Percentiles rank a stretch among this genome's conserved stretches.
These are phyloP conservation scores for Colletotrichum sublineola DNA, from an alignment of 2,329 filamentous ascomycete genomes.

Conservation along the genomic window DNA sequence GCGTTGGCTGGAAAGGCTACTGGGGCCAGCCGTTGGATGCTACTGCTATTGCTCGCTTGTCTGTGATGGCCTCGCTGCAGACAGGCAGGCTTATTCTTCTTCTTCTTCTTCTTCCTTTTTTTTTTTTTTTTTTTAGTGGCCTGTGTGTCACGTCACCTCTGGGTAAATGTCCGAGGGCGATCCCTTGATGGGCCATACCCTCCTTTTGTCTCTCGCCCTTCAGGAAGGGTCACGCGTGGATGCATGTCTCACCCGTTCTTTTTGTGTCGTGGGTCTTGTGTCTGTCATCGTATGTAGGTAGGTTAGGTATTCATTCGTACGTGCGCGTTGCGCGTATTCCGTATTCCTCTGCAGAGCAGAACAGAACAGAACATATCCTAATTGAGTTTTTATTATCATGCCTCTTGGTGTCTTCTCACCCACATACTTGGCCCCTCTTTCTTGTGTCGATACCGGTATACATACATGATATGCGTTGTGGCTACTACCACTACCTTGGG, in stretches of 20 bases:
- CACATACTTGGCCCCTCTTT: background rate
- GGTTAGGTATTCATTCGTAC: background rate
- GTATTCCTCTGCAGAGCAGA: background rate
- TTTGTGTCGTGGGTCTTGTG: conserved; percentile 5
- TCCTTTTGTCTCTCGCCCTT: conserved; percentile 15
- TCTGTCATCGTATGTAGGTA: background rate
- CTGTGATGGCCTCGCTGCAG: background rate
- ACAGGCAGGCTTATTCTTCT: too few relatives aligned
- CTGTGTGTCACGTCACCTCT: too few relatives aligned
- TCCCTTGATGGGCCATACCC: too few relatives aligned
- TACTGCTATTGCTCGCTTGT: background rate
- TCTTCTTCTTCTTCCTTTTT: too few relatives aligned
- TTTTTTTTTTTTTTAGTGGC: too few relatives aligned
- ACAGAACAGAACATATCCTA: background rate
- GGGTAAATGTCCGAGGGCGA: too few relatives aligned
- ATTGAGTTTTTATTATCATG: background rate
- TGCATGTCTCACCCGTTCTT: conserved; percentile 33
- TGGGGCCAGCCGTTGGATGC: background rate
- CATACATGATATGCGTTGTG: background rate
- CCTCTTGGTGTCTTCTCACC: background rate
- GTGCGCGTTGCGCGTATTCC: background rate
- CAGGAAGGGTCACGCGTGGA: conserved; percentile 21
- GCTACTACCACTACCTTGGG: background rate
- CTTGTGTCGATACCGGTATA: background rate
- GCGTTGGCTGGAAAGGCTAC: conserved; percentile 5